A percentile compares a stretch with the other conserved stretches of the same genome.
phyloP scores from a whole-genome alignment of 2,329 filamentous ascomycete genomes.

The Pseudodiploospora longispora region DNA sequence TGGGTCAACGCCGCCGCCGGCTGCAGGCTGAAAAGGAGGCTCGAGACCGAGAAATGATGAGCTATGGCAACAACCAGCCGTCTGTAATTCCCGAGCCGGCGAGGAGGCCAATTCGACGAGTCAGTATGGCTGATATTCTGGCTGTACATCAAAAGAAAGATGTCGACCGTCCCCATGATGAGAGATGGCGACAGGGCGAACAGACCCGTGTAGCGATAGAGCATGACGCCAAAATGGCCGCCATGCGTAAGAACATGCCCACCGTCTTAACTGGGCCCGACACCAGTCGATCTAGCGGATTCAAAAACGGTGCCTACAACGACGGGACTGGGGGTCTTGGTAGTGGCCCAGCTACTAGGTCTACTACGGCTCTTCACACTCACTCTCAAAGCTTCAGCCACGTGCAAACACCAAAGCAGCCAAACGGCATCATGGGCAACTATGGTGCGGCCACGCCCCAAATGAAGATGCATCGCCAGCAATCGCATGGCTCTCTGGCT shows the following conservation, averaged over 20 bases:
- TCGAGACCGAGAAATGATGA: conserved; percentile 49
- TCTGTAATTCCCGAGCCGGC: conserved; percentile 8
- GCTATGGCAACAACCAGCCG: conserved; percentile 19
- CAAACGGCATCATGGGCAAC: conserved; percentile 19
- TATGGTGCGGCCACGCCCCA: conserved; percentile 15
- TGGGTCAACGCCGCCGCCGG: conserved; percentile 67
- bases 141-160: conserved; percentile 34
- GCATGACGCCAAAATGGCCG: conserved; percentile 40
- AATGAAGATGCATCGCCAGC: conserved; percentile 14
- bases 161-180: conserved; percentile 29
- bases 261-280: conserved; percentile 24
- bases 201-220: conserved; percentile 32
- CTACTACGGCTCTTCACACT: conserved; percentile 18
- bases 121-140: conserved; percentile 55
- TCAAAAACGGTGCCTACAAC: conserved; percentile 45
- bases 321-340: conserved; percentile 37
- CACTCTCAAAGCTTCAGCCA: conserved; percentile 14
- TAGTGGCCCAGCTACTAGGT: conserved; percentile 12
- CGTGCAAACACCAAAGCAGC: conserved; percentile 16
- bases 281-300: conserved; percentile 35
- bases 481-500: conserved; percentile 17
- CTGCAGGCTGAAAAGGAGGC: conserved; percentile 64
- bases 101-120: conserved; percentile 19
- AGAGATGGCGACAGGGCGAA: conserved; percentile 32
- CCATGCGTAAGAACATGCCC: conserved; percentile 43